Conservation (phyloP, 2,329 filamentous ascomycete species). For the Aspergillus latus region DNA sequence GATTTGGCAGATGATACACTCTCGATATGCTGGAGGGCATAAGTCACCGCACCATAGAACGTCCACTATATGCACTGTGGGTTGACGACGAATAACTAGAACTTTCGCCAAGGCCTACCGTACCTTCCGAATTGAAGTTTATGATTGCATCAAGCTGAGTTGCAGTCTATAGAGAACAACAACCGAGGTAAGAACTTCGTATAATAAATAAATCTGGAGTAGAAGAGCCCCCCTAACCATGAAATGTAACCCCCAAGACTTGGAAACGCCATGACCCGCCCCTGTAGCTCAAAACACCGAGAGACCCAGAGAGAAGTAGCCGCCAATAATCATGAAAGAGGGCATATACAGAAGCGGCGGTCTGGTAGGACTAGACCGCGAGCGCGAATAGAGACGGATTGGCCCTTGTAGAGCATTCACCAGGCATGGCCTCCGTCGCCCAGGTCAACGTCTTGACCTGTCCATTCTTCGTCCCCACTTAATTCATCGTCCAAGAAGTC, state of each 20-base stretch:
- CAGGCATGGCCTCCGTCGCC: conserved; percentile 25
- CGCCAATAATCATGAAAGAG: background rate
- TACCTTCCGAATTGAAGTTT: too few species aligned
- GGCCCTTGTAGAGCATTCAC: background rate
- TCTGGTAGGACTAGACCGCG: background rate
- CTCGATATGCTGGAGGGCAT: too few species aligned
- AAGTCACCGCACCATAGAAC: too few species aligned
- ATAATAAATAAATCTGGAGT: background rate
- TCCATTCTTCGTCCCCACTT: conserved; percentile 64
- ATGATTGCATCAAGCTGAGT: too few species aligned
- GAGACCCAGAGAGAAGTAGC: background rate
- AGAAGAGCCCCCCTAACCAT: background rate
- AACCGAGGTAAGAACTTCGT: background rate
- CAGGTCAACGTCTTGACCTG: conserved; percentile 45
- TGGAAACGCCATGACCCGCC: background rate
- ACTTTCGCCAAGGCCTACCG: too few species aligned
- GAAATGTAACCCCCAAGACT: background rate
- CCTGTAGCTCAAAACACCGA: background rate
- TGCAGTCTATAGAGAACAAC: too few species aligned
- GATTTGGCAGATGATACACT: too few species aligned
- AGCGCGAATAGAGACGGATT: background rate
- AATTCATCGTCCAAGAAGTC: conserved; percentile 62
- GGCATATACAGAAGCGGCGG: background rate
- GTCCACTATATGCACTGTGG: too few species aligned
- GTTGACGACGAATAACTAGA: too few species aligned